phyloP scores from a whole-genome alignment of 805 yeast genomes.

The Trichomonascus vanleenenianus region DNA sequence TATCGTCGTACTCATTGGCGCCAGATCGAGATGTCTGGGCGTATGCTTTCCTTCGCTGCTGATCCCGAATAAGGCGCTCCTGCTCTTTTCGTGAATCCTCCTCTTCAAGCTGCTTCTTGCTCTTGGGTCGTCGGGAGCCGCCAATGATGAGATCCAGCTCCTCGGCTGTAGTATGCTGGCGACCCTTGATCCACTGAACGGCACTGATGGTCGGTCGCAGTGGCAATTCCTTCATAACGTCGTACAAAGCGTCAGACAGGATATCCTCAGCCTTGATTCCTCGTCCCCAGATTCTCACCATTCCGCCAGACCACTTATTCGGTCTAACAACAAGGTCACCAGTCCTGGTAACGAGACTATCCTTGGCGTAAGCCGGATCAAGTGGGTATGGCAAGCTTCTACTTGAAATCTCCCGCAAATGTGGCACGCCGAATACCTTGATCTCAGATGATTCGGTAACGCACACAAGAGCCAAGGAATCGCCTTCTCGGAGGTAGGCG shows the following conservation, averaged over 20 bases:
- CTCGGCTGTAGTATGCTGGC: slow-evolving; percentile 47
- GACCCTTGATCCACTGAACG: slow-evolving; percentile 80
- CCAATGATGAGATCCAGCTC: slow-evolving; percentile 64
- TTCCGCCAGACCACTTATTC: slow-evolving; percentile 44
- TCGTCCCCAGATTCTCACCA: slow-evolving; percentile 43
- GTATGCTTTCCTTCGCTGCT: slow-evolving; percentile 16
- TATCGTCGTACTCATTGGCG: neutral
- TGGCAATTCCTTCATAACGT: slow-evolving; percentile 60
- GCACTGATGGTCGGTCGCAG: slow-evolving; percentile 74
- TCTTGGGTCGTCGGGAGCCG: slow-evolving; percentile 62
- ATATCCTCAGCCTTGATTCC: slow-evolving; percentile 27
- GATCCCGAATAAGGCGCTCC: slow-evolving; percentile 11
- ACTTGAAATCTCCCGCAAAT: slow-evolving; percentile 50
- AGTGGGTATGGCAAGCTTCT: slow-evolving; percentile 38
- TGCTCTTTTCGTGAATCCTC: slow-evolving; percentile 21
- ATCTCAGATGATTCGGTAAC: slow-evolving; percentile 19
- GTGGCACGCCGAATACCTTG: slow-evolving; percentile 44
- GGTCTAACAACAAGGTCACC: slow-evolving; percentile 44
- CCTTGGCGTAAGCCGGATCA: slow-evolving; percentile 34
- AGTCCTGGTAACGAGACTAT: slow-evolving; percentile 35
- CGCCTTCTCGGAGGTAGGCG: slow-evolving; percentile 37
- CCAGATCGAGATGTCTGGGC: neutral
- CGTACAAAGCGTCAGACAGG: slow-evolving; percentile 54
- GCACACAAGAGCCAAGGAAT: slow-evolving; percentile 30
- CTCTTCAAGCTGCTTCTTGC: slow-evolving; percentile 34